These are phyloP conservation scores for Coniochaeta sp. DNA, from an alignment of 2,329 filamentous ascomycete species.

Conservation along the genomic window DNA sequence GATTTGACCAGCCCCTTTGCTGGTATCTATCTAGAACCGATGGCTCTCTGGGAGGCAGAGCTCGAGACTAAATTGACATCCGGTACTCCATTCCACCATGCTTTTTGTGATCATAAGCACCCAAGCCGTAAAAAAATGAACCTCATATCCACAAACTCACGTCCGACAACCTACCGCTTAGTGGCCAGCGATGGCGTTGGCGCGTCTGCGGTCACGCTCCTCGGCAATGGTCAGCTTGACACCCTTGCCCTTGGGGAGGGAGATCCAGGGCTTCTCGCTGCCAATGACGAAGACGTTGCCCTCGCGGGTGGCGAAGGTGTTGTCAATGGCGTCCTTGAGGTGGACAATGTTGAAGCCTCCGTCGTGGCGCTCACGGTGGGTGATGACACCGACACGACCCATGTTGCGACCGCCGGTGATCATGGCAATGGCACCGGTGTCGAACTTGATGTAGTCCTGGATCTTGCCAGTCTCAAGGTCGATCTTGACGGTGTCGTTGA, in stretches of 20 bases:
- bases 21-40: slow-evolving; percentile 6
- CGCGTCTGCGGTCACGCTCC: slow-evolving; percentile 96
- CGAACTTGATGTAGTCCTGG: slow-evolving; percentile 95
- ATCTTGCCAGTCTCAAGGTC: slow-evolving; percentile 97
- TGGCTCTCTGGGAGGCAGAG: slow-evolving; percentile 9
- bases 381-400: slow-evolving; percentile 99
- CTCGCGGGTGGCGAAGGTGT: slow-evolving; percentile 99
- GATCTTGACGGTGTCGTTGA: slow-evolving; percentile 99
- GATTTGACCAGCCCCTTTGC: slow-evolving; percentile 2
- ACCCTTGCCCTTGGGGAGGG: slow-evolving; percentile 99
- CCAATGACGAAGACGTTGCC: slow-evolving; percentile 99
- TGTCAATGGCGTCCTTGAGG: slow-evolving; percentile 99
- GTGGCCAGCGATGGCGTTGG: slow-evolving; percentile 43
- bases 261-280: slow-evolving; percentile 98
- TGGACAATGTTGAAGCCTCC: slow-evolving; percentile 99
- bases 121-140: slow-evolving; percentile 3
- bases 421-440: slow-evolving; percentile 97
- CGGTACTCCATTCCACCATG: slow-evolving; percentile 19
- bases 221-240: slow-evolving; percentile 99
- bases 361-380: slow-evolving; percentile 99
- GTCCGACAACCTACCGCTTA: slow-evolving; percentile 25
- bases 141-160: not conserved
- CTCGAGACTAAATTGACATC: slow-evolving; percentile 19
- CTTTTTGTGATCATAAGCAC: slow-evolving; percentile 10
- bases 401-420: slow-evolving; percentile 99